phyloP scores from a whole-genome alignment of 352 stramenopile species.

The Sclerospora graminicola region DNA sequence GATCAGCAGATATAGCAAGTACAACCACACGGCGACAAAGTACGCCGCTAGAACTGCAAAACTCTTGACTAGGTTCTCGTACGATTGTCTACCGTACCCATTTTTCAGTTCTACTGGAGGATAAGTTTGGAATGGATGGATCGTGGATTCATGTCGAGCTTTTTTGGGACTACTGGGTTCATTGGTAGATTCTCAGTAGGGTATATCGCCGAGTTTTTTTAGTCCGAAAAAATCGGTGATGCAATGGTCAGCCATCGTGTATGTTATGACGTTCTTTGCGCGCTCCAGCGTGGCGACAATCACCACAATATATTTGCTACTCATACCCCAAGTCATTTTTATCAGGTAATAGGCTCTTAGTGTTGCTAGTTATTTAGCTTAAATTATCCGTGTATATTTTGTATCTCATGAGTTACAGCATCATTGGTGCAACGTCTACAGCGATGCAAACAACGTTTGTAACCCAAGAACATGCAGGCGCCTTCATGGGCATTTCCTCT shows the following conservation, averaged over 20 bases:
- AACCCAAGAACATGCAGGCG: conserved; percentile 49
- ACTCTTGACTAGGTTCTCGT: no score
- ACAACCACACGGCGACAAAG: no score
- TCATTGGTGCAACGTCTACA: conserved; percentile 80
- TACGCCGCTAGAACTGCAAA: no score
- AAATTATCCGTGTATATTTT: background rate
- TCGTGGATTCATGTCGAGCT: conserved; percentile 65
- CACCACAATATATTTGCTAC: conserved; percentile 37
- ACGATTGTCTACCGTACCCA: conserved; percentile 73
- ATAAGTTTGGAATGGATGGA: conserved; percentile 63
- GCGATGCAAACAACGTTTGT: conserved; percentile 66
- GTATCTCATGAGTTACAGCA: conserved; percentile 24
- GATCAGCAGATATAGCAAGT: no score
- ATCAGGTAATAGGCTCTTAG: conserved; percentile 36
- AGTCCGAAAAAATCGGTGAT: conserved; percentile 51
- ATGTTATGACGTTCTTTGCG: conserved; percentile 60
- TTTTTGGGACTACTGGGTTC: conserved; percentile 65
- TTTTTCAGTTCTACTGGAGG: conserved; percentile 66
- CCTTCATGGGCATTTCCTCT: no score
- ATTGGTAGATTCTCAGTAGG: conserved; percentile 57
- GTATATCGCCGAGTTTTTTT: conserved; percentile 28
- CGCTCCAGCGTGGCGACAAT: conserved; percentile 44
- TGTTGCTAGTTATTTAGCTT: background rate
- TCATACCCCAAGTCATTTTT: conserved; percentile 57
- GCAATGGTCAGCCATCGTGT: conserved; percentile 52